Conservation (phyloP, 208 protist genomes). For the Trichomonas gallinae region DNA sequence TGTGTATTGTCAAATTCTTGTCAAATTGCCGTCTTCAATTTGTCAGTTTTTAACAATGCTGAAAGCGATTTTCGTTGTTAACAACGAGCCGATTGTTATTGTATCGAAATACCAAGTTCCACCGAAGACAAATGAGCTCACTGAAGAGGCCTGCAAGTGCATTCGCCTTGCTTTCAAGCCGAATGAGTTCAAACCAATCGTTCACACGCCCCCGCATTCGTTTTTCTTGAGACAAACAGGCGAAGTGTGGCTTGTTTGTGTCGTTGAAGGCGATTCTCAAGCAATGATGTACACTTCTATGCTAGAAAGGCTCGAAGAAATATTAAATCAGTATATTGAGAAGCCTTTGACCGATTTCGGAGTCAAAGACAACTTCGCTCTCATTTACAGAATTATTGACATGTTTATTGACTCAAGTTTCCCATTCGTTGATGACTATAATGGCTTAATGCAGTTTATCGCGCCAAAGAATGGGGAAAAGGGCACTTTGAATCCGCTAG, state of each 20-base stretch:
- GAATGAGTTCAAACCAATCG: neutral
- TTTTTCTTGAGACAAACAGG: neutral
- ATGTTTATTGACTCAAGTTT: neutral
- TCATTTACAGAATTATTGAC: neutral
- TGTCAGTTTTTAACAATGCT: neutral
- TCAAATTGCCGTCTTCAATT: neutral
- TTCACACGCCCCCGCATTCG: neutral
- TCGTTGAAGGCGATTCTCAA: neutral
- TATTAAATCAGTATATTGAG: neutral
- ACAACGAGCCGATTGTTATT: neutral
- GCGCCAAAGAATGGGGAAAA: neutral
- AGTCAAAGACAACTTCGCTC: neutral
- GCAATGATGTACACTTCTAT: neutral
- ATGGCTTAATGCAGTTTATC: neutral
- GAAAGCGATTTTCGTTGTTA: neutral
- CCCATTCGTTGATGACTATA: constrained; percentile 4
- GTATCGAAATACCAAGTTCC: neutral
- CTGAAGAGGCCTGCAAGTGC: neutral
- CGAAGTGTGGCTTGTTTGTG: neutral
- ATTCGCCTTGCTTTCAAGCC: neutral
- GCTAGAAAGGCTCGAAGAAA: neutral
- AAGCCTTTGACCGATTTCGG: neutral
- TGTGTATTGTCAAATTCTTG: neutral
- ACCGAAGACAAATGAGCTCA: neutral
- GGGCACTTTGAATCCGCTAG: neutral